Conservation (phyloP, 116 monocot species). For the Posidonia oceanica region DNA sequence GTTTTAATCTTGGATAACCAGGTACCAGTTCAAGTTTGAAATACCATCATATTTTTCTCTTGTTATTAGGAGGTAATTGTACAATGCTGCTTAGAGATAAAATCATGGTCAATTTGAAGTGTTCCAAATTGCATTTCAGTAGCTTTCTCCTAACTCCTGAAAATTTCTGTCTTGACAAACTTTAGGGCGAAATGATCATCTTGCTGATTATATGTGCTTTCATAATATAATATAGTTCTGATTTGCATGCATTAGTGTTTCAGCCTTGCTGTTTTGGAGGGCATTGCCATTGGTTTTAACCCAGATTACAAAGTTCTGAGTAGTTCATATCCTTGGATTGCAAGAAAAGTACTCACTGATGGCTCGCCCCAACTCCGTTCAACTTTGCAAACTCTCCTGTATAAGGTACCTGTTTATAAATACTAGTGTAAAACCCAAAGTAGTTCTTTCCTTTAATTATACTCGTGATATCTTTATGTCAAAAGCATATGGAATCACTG, state of each 20-base stretch:
- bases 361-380: constrained; percentile 73
- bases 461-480: neutral
- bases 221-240: neutral
- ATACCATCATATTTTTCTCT: constrained; percentile 98
- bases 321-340: constrained; percentile 99
- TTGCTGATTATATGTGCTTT: neutral
- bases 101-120: neutral
- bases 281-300: constrained; percentile 84
- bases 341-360: constrained; percentile 94
- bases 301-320: constrained; percentile 93
- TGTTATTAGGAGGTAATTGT: constrained; percentile 77
- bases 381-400: constrained; percentile 80
- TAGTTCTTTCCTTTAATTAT: neutral
- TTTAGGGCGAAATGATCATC: neutral
- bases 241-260: constrained; percentile 16
- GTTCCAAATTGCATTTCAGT: neutral
- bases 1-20: constrained; percentile 19
- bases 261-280: constrained; percentile 98
- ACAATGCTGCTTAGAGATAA: neutral
- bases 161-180: neutral
- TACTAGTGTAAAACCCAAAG: neutral
- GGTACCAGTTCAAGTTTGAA: constrained; percentile 97
- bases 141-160: neutral
- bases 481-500: neutral
- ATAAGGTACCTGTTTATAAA: constrained; percentile 45